Evolutionary conservation across 2,329 filamentous ascomycete species (phyloP).

Genomic region (Cytospora piceicola): DNA sequence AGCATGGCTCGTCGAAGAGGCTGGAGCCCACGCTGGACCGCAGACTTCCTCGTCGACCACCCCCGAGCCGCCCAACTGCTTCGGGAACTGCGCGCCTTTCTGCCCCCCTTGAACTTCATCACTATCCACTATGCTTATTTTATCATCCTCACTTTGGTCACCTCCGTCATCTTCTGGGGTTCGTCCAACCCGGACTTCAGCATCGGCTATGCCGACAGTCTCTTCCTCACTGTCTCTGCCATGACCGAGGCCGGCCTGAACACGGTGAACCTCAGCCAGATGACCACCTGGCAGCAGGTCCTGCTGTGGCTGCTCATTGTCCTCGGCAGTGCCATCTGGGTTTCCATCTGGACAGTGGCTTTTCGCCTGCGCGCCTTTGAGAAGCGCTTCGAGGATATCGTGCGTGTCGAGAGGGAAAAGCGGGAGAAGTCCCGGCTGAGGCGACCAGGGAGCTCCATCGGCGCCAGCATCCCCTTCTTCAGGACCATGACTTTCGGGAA

Average conservation of each 20-base stretch:
- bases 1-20: constrained; percentile 5
- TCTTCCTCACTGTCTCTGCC: constrained; percentile 69
- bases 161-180: constrained; percentile 65
- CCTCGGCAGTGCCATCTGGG: constrained; percentile 68
- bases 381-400: constrained; percentile 59
- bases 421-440: constrained; percentile 35
- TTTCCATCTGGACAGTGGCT: constrained; percentile 66
- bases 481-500: constrained; percentile 16
- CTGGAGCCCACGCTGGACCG: constrained; percentile 11
- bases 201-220: constrained; percentile 64
- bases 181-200: constrained; percentile 54
- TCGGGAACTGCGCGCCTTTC: constrained; percentile 18
- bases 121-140: constrained; percentile 72
- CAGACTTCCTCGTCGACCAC: background rate
- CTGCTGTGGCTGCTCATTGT: constrained; percentile 68
- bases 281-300: constrained; percentile 71
- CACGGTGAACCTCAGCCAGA: constrained; percentile 64
- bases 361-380: constrained; percentile 66
- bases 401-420: constrained; percentile 37
- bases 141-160: constrained; percentile 56
- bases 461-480: constrained; percentile 8
- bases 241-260: constrained; percentile 72
- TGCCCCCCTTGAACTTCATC: constrained; percentile 61
- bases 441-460: constrained; percentile 33
- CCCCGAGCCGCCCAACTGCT: constrained; percentile 1